Evolutionary conservation across 345 rosid species (phyloP), one percentile per base, ranked within the genome.

Genomic region (Reutealis trisperma): DNA sequence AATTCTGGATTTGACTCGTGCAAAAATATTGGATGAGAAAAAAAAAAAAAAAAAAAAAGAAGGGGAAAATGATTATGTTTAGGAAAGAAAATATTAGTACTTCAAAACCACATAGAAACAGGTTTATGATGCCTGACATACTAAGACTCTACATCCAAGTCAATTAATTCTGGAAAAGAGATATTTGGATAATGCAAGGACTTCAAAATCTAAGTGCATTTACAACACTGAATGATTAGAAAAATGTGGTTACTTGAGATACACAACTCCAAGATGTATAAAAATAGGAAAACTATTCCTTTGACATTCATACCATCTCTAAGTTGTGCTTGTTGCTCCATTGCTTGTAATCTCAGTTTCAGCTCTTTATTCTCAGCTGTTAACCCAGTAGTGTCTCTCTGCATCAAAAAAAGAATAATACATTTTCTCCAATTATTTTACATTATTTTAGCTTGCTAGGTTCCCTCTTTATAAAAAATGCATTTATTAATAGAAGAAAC

Each of bases 241-340:
- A 62, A 27, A 6, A 19, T 41, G 63, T 55, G 27, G 65, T 64
- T 60, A 15, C 47, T 66, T 55, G 44, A 69, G 6, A 44, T 16
- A 24, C 11, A 44, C 8, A 22, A 60, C 14, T 58, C 10, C 51
- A 4, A 67, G 25, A 55, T 45, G 68, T 24, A 25, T 8, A 63
- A 62, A 45, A 47, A 62, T 34, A 42, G 63, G 16, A 51, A 59
- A 55, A 21, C 49, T 19, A 6, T 71, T 41, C 22, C 6, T 57
- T 58, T 42, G 5, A 24, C 49, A 27, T 63, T 68, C 72, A 14
- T 88, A 91, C 95, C 95, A 63, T 91, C 93, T 82, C 93, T 83
- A 65, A 91, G 90, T 8, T 89, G 91, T 27, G 93, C 89, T 84
- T 91, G 90, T 76, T 91, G 93, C 84, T 89, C 93, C 91, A 89